phyloP scores from a whole-genome alignment of 345 rosid genomes.

The Lepidium sativum region DNA sequence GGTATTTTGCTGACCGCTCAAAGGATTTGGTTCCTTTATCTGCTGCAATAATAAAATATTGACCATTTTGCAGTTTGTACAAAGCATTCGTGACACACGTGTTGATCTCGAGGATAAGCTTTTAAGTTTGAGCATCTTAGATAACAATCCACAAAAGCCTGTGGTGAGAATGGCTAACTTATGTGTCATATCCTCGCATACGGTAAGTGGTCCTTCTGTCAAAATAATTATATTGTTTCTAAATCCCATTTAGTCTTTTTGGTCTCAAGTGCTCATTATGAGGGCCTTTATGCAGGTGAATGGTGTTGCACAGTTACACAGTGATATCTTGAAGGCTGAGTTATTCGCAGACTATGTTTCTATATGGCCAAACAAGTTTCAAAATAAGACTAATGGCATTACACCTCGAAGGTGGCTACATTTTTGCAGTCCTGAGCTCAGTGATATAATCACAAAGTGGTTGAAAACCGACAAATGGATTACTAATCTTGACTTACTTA shows the following conservation, averaged over 20 bases:
- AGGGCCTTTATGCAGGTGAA: constrained; percentile 55
- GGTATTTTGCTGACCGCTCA: constrained; percentile 33
- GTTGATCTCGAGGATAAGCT: constrained; percentile 78
- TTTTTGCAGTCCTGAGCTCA: constrained; percentile 94
- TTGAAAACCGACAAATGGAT: constrained; percentile 87
- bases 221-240: neutral
- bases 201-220: constrained; percentile 39
- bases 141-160: constrained; percentile 76
- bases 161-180: constrained; percentile 97
- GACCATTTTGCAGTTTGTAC: constrained; percentile 52
- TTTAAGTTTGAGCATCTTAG: constrained; percentile 67
- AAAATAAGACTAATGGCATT: constrained; percentile 93
- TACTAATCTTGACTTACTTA: constrained; percentile 74
- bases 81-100: constrained; percentile 40
- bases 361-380: constrained; percentile 87
- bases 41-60: constrained; percentile 6
- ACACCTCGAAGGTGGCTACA: constrained; percentile 97
- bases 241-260: neutral
- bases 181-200: constrained; percentile 83
- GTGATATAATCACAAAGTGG: constrained; percentile 86
- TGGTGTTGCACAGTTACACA: constrained; percentile 96
- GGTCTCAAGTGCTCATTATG: constrained; percentile 10
- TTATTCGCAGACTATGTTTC: constrained; percentile 89
- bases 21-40: neutral
- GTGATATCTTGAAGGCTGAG: constrained; percentile 84